phyloP scores from a whole-genome alignment of 139 green algal genomes.

The Chlamydomonas sp. region DNA sequence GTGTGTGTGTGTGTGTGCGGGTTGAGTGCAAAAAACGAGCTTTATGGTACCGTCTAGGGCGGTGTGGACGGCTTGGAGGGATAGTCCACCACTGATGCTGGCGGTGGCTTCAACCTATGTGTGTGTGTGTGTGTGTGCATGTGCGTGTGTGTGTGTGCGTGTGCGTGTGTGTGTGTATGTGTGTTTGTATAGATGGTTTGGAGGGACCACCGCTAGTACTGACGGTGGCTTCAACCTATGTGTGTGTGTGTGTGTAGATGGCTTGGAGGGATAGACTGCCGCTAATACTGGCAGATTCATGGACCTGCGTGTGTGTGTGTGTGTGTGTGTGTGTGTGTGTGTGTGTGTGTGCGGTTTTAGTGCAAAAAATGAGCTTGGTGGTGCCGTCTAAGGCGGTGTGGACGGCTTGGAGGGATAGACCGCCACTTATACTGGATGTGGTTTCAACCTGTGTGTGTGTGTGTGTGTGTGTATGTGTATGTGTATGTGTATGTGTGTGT shows the following conservation, averaged over 20 bases:
- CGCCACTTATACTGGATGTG: constrained; percentile 45
- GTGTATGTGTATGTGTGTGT: not conserved
- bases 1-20: not conserved
- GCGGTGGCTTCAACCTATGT: constrained; percentile 25
- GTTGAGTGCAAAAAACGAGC: constrained; percentile 59
- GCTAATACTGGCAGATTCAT: too few species aligned
- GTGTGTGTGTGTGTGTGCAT: too few species aligned
- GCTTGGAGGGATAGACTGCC: not conserved
- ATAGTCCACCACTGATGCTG: constrained; percentile 52
- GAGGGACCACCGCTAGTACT: too few species aligned
- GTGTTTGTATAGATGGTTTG: too few species aligned
- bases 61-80: constrained; percentile 40
- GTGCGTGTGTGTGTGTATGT: not conserved
- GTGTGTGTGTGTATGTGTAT: too few species aligned
- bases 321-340: not conserved
- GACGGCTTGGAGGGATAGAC: constrained; percentile 48
- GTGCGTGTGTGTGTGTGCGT: too few species aligned
- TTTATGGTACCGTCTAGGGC: constrained; percentile 71
- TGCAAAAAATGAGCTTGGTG: constrained; percentile 66
- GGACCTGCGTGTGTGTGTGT: too few species aligned
- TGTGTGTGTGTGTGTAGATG: not conserved
- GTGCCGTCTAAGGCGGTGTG: constrained; percentile 62
- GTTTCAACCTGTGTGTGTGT: constrained; percentile 24
- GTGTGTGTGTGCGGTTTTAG: constrained; percentile 18
- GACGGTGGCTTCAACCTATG: too few species aligned